Evolutionary conservation across 1,139 yeast species (phyloP).

Genomic region (Yarrowia galli): DNA sequence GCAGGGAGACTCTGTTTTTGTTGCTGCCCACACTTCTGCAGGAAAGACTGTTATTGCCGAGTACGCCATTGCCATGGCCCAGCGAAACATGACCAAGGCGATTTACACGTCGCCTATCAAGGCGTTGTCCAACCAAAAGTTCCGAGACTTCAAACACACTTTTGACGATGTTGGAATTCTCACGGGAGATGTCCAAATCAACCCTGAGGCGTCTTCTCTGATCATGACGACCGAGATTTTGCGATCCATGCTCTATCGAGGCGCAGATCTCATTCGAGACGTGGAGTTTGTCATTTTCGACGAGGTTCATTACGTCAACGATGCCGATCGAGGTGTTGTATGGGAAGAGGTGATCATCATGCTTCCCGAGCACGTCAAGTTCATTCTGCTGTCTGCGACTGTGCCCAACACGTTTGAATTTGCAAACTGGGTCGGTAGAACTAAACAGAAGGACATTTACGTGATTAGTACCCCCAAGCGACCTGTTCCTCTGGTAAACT

Average conservation of each 20-base stretch:
- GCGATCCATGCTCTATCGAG: slow-evolving; percentile 93
- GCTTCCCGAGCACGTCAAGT: slow-evolving; percentile 94
- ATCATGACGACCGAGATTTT: slow-evolving; percentile 98
- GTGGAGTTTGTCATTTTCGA: slow-evolving; percentile 97
- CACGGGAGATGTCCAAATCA: slow-evolving; percentile 98
- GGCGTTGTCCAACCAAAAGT: slow-evolving; percentile 91
- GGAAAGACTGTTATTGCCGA: slow-evolving; percentile 95
- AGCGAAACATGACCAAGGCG: slow-evolving; percentile 87
- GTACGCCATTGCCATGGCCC: slow-evolving; percentile 92
- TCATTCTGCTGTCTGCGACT: slow-evolving; percentile 89
- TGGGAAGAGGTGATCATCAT: slow-evolving; percentile 99
- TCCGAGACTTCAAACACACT: slow-evolving; percentile 84
- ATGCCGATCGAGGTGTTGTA: slow-evolving; percentile 96
- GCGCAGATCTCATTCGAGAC: slow-evolving; percentile 94
- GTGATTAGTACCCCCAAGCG: slow-evolving; percentile 95
- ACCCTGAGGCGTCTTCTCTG: slow-evolving; percentile 94
- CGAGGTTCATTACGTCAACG: slow-evolving; percentile 97
- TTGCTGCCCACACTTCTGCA: slow-evolving; percentile 97
- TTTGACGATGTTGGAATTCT: slow-evolving; percentile 93
- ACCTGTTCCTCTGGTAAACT: slow-evolving; percentile 93
- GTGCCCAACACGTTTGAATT: slow-evolving; percentile 97
- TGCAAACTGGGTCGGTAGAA: slow-evolving; percentile 99
- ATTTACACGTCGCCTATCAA: slow-evolving; percentile 94
- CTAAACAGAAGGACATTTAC: slow-evolving; percentile 92
- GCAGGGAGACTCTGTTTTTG: slow-evolving; percentile 96